phyloP scores from a whole-genome alignment of 2,329 filamentous ascomycete species.

The Microcera coccophila region DNA sequence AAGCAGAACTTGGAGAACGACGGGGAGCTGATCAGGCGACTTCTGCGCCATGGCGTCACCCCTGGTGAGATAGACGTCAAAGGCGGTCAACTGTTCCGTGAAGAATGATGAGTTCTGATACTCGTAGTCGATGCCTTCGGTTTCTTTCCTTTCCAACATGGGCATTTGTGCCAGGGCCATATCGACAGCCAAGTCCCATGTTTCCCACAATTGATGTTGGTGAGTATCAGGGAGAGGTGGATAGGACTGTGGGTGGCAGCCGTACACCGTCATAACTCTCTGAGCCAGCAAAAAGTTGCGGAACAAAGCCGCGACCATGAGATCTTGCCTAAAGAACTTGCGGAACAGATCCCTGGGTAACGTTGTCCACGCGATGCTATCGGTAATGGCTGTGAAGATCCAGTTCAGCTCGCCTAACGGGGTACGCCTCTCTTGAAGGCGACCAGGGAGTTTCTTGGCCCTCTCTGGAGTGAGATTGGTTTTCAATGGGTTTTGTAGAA shows the following conservation, averaged over 20 bases:
- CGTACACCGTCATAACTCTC: conserved; percentile 92
- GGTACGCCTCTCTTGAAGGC: conserved; percentile 86
- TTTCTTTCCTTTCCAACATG: conserved; percentile 75
- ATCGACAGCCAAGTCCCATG: conserved; percentile 96
- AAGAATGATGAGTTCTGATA: conserved; percentile 96
- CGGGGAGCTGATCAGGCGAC: conserved; percentile 89
- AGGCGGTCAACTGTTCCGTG: conserved; percentile 92
- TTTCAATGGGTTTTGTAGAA: conserved; percentile 79
- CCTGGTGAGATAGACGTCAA: conserved; percentile 87
- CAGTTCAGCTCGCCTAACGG: conserved; percentile 95
- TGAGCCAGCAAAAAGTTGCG: conserved; percentile 94
- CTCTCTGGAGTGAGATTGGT: conserved; percentile 71
- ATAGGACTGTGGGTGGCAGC: conserved; percentile 89
- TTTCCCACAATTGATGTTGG: conserved; percentile 91
- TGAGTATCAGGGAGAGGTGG: conserved; percentile 92
- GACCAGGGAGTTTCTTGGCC: conserved; percentile 83
- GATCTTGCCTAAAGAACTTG: conserved; percentile 92
- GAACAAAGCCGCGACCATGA: conserved; percentile 98
- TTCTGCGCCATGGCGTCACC: conserved; percentile 78
- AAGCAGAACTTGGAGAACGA: conserved; percentile 90
- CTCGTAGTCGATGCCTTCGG: conserved; percentile 71
- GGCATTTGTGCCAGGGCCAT: conserved; percentile 89
- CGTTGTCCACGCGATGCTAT: conserved; percentile 98
- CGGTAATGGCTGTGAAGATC: conserved; percentile 99
- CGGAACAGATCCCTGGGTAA: conserved; percentile 87